Evolutionary conservation across 495 filamentous ascomycete genomes (phyloP), one percentile per base, ranked within the genome.

Genomic region (Penicillium canescens): DNA sequence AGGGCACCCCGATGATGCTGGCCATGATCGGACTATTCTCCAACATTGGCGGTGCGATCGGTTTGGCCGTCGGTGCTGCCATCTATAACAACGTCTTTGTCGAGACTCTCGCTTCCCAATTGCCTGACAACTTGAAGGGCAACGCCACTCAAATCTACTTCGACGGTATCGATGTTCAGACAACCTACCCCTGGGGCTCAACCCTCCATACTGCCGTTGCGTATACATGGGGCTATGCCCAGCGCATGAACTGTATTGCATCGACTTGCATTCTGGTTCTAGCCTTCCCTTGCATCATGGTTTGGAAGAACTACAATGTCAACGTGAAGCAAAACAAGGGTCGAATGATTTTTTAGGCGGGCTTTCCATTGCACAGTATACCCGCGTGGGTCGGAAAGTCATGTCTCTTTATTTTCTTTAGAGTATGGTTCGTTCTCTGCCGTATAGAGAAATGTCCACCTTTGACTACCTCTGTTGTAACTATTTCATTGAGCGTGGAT

Each of bases 21-120:
- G 86, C 90, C 0, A 60, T 93, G 37, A 71, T 86, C 46, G 76
- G 78, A 20, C 76, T 92, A 60, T 89, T 88, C 68, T 74, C 78
- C 42, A 81, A 70, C 50, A 72, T 92, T 9, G 90, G 90, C 11
- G 85, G 86, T 39, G 84, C 83, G 10, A 83, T 92, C 54, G 90
- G 90, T 1, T 64, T 72, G 11, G 79, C 86, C 4, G 73, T 93
- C 9, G 74, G 83, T 2, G 79, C 77, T 0, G 86, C 89, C 28
- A 86, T 94, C 60, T 92, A 87, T 80, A 85, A 80, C 43, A 78
- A 80, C 55, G 73, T 79, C 41, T 87, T 91, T 66, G 82, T 83
- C 31, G 44, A 62, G 1, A 75, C 77, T 8, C 76, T 93, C 31
- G 39, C 46, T 28, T 52, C 52, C 9, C 57, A 50, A 46, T 62